These are phyloP conservation scores for Acanthamoeba lenticulata DNA, from an alignment of 208 protist genomes.

Conservation along the genomic window DNA sequence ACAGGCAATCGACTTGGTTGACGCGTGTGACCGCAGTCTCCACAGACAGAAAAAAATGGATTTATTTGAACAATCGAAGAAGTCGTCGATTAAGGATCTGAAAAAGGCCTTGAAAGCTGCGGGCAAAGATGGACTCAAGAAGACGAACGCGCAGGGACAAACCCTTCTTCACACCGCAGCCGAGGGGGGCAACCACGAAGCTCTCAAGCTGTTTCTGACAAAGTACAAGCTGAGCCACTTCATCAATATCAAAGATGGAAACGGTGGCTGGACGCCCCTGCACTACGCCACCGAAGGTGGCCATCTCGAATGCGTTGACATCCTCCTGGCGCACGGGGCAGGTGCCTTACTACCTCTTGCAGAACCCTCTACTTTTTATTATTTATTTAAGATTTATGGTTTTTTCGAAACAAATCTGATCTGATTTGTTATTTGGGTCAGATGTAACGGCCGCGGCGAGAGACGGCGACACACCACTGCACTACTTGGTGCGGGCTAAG, in stretches of 20 bases:
- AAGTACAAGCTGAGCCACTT: background rate
- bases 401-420: background rate
- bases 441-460: background rate
- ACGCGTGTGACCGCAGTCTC: background rate
- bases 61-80: background rate
- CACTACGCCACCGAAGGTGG: background rate
- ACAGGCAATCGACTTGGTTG: too few species aligned
- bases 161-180: background rate
- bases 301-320: background rate
- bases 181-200: constrained; percentile 6
- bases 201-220: background rate
- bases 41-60: background rate
- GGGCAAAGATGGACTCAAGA: background rate
- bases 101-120: background rate
- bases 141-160: background rate
- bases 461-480: background rate
- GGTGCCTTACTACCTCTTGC: background rate
- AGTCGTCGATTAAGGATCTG: background rate
- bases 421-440: background rate
- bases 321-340: background rate
- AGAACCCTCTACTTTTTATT: background rate
- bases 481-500: constrained; percentile 9
- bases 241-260: background rate
- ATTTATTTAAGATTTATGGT: background rate
- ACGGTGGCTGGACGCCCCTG: constrained; percentile 33